Conservation (phyloP, 257 asterid genomes). For the Solanum lycopersicoides region DNA sequence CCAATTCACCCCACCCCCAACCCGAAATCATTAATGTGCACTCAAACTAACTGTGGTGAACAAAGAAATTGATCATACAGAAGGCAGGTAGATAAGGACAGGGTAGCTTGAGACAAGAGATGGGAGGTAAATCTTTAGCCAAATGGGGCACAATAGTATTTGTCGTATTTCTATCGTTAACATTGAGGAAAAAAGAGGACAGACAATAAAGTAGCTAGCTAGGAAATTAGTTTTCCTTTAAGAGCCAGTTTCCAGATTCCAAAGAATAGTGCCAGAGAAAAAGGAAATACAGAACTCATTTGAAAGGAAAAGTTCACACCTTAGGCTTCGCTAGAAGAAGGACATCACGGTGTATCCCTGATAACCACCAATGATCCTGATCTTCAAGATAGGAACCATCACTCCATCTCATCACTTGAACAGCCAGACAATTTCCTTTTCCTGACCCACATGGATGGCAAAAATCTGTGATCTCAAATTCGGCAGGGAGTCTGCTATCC, state of each 20-base stretch:
- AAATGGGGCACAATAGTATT: background rate
- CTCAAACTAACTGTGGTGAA: background rate
- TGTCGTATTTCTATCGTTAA: background rate
- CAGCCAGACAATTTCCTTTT: conserved; percentile 68
- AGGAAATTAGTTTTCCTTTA: background rate
- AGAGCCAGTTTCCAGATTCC: background rate
- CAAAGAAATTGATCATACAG: background rate
- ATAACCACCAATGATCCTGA: conserved; percentile 99
- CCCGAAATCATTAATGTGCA: background rate
- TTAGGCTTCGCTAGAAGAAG: conserved; percentile 78
- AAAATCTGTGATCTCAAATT: conserved; percentile 85
- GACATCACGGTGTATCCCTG: conserved; percentile 98
- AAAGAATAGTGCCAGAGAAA: background rate
- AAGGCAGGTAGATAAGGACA: background rate
- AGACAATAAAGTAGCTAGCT: background rate
- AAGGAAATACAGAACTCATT: background rate
- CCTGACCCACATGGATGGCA: conserved; percentile 80
- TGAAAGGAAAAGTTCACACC: conserved; percentile 32
- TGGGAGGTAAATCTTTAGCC: background rate
- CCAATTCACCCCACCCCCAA: background rate
- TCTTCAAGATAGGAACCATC: conserved; percentile 99
- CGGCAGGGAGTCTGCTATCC: conserved; percentile 97
- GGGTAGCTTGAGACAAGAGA: background rate
- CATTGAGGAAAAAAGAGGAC: background rate
- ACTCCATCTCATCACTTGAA: conserved; percentile 94